Base-by-base conservation (phyloP, 805 yeast genomes). In the Candida boleticola region DNA sequence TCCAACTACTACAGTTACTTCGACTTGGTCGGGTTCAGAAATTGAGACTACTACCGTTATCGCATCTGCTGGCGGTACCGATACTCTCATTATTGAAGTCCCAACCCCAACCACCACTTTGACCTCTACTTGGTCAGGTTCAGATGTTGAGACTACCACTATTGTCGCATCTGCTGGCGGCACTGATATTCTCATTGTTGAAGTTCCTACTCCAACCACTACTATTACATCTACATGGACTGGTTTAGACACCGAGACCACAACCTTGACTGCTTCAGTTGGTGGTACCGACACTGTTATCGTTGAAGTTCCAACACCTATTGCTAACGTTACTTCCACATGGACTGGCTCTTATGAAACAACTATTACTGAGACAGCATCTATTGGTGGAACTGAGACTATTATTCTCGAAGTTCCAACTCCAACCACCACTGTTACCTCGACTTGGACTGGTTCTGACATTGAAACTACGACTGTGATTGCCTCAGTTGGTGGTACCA, bases 261-360 rank as follows among this genome's bases (percentile, higher is more conserved):
- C 26, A 4, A 37, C 40, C 18, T 20, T 23, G 5, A 29, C 26
- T 29, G 36, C 40, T 18, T 35, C 17, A 5, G 29, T 14, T 9
- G 45, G 47, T 23, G 42, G 20, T 0, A 40, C 41, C 5, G 43
- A 25, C 3, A 39, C 48, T 10, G 45, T 43, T 7, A 34, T 51
- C 9, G 40, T 51, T 10, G 49, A 50, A 2, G 48, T 49, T 7
- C 54, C 54, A n/a, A 23, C 29, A 16, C 29, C 39, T 11, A 29
- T 36, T 22, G 6, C 23, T n/a, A 37, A 21, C n/a, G n/a, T n/a
- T n/a, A n/a, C n/a, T n/a, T n/a, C n/a, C n/a, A n/a, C n/a, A n/a
- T n/a, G n/a, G n/a, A n/a, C n/a, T n/a, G n/a, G n/a, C n/a, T n/a
- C n/a, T n/a, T n/a, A n/a, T n/a, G n/a, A n/a, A n/a, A n/a, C n/a